These are phyloP conservation scores for Endotrypanum monterogeii DNA, from an alignment of 208 protist species.

Conservation along the genomic window DNA sequence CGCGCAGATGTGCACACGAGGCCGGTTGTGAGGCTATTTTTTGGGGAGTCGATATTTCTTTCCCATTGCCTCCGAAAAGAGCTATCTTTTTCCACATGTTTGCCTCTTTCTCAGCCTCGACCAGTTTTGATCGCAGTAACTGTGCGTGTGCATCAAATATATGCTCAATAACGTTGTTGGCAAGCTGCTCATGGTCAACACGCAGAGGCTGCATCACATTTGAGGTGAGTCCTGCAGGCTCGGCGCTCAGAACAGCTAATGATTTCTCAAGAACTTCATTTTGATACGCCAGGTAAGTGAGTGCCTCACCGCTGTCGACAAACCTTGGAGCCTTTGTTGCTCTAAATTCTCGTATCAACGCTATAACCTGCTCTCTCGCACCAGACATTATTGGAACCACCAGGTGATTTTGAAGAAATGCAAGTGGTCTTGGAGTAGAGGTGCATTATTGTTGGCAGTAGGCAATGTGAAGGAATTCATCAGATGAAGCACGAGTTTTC, in stretches of 20 bases:
- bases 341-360: slow-evolving; percentile 10
- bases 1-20: background rate
- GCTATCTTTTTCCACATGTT: slow-evolving; percentile 26
- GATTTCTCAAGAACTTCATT: slow-evolving; percentile 21
- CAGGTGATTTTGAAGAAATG: background rate
- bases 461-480: too few species aligned
- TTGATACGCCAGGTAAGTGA: slow-evolving; percentile 24
- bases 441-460: background rate
- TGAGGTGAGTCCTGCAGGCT: background rate
- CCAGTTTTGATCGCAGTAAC: slow-evolving; percentile 25
- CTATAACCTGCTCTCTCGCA: slow-evolving; percentile 2
- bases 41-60: background rate
- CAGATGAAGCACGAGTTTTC: too few species aligned
- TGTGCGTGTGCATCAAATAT: slow-evolving; percentile 18
- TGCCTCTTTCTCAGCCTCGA: slow-evolving; percentile 19
- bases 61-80: slow-evolving; percentile 4
- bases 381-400: background rate
- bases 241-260: slow-evolving; percentile 6
- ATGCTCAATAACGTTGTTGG: slow-evolving; percentile 19
- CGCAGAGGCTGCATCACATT: background rate
- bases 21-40: background rate
- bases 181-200: slow-evolving; percentile 26
- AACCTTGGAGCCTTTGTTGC: slow-evolving; percentile 10
- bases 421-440: background rate
- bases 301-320: slow-evolving; percentile 28